These are phyloP conservation scores for Simmondsia chinensis DNA, from an alignment of 148 eudicot species.

Conservation along the genomic window DNA sequence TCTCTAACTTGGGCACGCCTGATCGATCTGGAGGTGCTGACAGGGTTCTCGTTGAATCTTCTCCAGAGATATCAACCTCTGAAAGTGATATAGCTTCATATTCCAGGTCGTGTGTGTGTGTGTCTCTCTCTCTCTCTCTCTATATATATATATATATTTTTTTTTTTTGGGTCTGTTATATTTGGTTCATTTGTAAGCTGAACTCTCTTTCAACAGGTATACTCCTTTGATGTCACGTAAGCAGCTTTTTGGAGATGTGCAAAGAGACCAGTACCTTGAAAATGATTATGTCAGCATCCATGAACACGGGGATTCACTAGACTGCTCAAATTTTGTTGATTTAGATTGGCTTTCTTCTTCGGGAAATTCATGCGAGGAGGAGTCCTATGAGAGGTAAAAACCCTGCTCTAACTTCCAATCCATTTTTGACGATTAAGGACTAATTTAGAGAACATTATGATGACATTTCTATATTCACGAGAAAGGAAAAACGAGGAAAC, in stretches of 20 bases:
- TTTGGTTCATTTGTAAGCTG: background rate
- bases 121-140: too few species aligned
- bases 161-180: background rate
- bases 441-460: too few species aligned
- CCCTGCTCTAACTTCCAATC: too few species aligned
- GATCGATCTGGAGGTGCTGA: slow-evolving; percentile 33
- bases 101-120: too few species aligned
- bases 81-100: slow-evolving; percentile 45
- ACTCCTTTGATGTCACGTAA: slow-evolving; percentile 34
- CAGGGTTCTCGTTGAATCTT: slow-evolving; percentile 36
- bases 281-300: slow-evolving; percentile 26
- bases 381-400: slow-evolving; percentile 58
- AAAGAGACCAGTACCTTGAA: slow-evolving; percentile 37
- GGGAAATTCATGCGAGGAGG: slow-evolving; percentile 78
- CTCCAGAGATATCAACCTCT: slow-evolving; percentile 50
- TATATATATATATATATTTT: slow-evolving; percentile 1
- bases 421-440: too few species aligned
- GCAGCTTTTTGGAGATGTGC: slow-evolving; percentile 57
- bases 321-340: slow-evolving; percentile 87
- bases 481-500: too few species aligned
- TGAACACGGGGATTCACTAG: slow-evolving; percentile 38
- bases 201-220: slow-evolving; percentile 25
- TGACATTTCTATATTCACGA: too few species aligned
- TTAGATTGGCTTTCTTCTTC: slow-evolving; percentile 89
- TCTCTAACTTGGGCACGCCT: slow-evolving; percentile 24